Percentiles rank a stretch among this genome's conserved stretches.
phyloP scores from a whole-genome alignment of 2,329 filamentous ascomycete species.

The Ceratocystis cacaofunesta region DNA sequence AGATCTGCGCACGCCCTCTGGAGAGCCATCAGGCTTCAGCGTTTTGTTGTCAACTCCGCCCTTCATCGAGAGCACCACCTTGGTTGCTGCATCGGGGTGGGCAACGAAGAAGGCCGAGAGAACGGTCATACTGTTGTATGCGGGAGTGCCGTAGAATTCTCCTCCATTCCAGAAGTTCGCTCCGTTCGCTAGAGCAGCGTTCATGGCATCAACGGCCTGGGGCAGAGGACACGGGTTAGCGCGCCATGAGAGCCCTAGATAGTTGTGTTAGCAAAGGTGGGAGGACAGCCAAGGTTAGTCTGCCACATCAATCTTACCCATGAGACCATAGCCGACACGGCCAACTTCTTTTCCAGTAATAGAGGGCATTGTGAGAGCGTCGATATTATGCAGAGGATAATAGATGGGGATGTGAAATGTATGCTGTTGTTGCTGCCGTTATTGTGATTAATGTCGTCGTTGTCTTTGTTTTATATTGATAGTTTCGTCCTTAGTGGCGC shows the following conservation, averaged over 20 bases:
- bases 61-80: slow-evolving; percentile 49
- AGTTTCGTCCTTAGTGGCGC: too few relatives aligned
- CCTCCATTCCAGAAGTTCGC: slow-evolving; percentile 46
- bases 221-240: slow-evolving; percentile 28
- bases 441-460: too few relatives aligned
- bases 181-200: slow-evolving; percentile 33
- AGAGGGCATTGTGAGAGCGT: slow-evolving; percentile 20
- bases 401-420: not conserved
- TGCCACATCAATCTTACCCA: slow-evolving; percentile 28
- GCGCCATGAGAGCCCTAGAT: slow-evolving; percentile 31
- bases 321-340: slow-evolving; percentile 38
- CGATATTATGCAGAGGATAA: not conserved
- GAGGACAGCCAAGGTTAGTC: not conserved
- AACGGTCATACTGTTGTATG: slow-evolving; percentile 43
- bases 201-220: slow-evolving; percentile 40
- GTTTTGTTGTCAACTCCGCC: slow-evolving; percentile 31
- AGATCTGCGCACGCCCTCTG: slow-evolving; percentile 39
- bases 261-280: not conserved
- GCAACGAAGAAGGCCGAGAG: slow-evolving; percentile 47
- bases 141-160: slow-evolving; percentile 48
- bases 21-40: slow-evolving; percentile 34
- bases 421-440: not conserved
- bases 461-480: too few relatives aligned
- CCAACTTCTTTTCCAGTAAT: slow-evolving; percentile 33
- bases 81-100: slow-evolving; percentile 48